phyloP scores from a whole-genome alignment of 2,329 filamentous ascomycete genomes.

The Pseudogymnoascus sp. region DNA sequence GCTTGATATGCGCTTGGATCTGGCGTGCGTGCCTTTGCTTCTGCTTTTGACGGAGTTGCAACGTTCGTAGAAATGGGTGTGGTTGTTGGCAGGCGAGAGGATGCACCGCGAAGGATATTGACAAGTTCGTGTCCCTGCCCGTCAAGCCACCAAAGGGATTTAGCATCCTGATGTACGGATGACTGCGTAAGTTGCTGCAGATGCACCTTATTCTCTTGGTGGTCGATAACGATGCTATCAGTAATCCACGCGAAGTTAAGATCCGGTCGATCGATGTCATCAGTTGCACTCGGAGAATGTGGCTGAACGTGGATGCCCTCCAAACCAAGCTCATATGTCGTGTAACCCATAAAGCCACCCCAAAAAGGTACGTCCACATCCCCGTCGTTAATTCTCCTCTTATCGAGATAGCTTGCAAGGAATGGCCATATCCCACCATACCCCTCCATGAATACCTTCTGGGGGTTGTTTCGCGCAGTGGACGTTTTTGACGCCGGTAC shows the following conservation, averaged over 20 bases:
- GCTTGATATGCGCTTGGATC: constrained; percentile 23
- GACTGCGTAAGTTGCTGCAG: constrained; percentile 44
- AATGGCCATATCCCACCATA: constrained; percentile 27
- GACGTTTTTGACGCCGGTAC: background rate
- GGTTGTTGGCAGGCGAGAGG: background rate
- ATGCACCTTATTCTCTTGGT: constrained; percentile 44
- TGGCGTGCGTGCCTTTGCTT: background rate
- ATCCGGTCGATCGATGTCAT: constrained; percentile 39
- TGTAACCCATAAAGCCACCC: constrained; percentile 61
- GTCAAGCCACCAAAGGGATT: background rate
- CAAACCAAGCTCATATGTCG: constrained; percentile 60
- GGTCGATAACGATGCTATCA: constrained; percentile 56
- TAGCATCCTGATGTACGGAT: background rate
- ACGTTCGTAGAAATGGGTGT: background rate
- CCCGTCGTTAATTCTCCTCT: constrained; percentile 30
- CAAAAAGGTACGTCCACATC: constrained; percentile 46
- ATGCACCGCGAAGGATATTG: background rate
- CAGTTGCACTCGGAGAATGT: constrained; percentile 15
- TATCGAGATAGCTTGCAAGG: constrained; percentile 31
- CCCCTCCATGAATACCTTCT: constrained; percentile 9
- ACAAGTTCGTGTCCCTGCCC: background rate
- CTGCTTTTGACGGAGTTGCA: background rate
- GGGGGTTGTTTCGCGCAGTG: background rate
- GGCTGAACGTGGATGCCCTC: constrained; percentile 39
- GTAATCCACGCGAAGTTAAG: constrained; percentile 55